phyloP scores from a whole-genome alignment of 352 stramenopile species.

The Pythium scleroteichum region DNA sequence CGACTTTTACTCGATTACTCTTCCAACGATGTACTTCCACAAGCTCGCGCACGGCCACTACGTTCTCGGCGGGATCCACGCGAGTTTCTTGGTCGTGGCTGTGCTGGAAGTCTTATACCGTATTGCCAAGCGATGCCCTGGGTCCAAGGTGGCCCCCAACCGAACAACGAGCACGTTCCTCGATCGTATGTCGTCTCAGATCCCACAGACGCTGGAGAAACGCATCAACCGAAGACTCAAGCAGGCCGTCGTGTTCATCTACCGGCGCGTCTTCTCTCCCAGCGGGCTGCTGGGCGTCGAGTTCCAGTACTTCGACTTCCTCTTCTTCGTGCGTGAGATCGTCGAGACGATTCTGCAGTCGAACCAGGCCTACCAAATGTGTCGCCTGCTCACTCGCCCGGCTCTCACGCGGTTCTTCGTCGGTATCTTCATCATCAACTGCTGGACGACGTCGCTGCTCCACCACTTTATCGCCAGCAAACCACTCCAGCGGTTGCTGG shows the following conservation, averaged over 20 bases:
- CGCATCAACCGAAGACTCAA: neutral
- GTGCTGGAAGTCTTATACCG: conserved; percentile 13
- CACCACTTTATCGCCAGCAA: conserved; percentile 7
- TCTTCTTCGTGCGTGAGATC: conserved; percentile 25
- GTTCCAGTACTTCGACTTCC: conserved; percentile 10
- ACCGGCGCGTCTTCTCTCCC: conserved; percentile 5
- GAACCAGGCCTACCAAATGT: conserved; percentile 22
- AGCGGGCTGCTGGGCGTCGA: conserved; percentile 17
- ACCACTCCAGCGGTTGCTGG: conserved; percentile 14
- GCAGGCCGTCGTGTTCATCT: neutral
- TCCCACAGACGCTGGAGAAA: neutral
- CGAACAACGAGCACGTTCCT: neutral
- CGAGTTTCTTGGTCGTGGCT: conserved; percentile 25
- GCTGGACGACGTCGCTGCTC: conserved; percentile 21
- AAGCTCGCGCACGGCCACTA: conserved; percentile 28
- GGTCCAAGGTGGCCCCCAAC: neutral
- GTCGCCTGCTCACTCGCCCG: conserved; percentile 7
- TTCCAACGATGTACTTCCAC: conserved; percentile 25
- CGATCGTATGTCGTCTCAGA: neutral
- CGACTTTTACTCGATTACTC: conserved; percentile 31
- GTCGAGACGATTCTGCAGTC: conserved; percentile 17
- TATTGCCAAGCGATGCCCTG: neutral
- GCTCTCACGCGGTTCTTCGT: conserved; percentile 20
- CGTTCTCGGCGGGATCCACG: conserved; percentile 29
- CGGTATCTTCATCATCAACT: conserved; percentile 19